Conservation (phyloP, 441 rosid species). For the Adansonia grandidieri region DNA sequence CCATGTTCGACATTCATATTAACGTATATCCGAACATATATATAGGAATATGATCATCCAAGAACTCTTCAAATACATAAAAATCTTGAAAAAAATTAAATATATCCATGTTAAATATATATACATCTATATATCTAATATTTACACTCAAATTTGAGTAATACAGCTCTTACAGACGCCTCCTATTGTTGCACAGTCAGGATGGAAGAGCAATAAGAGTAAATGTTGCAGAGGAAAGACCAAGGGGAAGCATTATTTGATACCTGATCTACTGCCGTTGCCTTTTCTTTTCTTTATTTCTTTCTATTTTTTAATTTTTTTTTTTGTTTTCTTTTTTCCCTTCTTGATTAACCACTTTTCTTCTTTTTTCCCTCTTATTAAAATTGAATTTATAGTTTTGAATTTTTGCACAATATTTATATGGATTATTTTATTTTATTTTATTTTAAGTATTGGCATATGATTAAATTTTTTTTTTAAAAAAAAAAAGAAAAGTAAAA, state of each 20-base stretch:
- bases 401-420: conserved; percentile 6
- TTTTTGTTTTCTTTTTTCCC: neutral
- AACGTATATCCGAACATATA: no score
- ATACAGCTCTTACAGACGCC: neutral
- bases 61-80: no score
- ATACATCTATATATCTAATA: no score
- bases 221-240: conserved; percentile 63
- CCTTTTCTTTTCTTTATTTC: neutral
- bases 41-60: no score
- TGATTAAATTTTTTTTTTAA: no score
- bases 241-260: conserved; percentile 48
- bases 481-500: no score
- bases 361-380: neutral
- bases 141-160: no score
- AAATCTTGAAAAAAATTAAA: no score
- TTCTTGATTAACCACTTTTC: neutral
- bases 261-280: conserved; percentile 15
- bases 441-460: no score
- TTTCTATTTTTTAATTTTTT: no score
- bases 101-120: neutral
- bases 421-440: neutral
- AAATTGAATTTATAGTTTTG: conserved; percentile 35
- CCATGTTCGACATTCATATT: no score
- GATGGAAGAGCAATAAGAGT: conserved; percentile 76
- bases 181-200: conserved; percentile 42